Evolutionary conservation across 441 rosid genomes (phyloP).

Genomic region (Corymbia citriodora): DNA sequence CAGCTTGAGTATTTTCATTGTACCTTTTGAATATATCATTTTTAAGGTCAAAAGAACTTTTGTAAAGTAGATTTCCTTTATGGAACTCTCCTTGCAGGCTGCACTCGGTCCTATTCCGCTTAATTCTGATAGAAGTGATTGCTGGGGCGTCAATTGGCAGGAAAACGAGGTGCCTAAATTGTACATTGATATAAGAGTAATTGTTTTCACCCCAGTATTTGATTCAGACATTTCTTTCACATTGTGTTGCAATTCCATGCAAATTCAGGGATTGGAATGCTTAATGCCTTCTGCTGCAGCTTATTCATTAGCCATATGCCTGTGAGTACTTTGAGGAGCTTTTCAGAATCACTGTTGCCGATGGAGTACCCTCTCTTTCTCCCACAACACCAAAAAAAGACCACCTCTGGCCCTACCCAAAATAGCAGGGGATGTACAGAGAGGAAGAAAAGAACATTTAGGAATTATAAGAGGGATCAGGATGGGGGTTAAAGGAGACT

Average conservation of each 20-base stretch:
- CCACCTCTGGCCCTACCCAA: too few relatives aligned
- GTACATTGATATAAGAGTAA: not conserved
- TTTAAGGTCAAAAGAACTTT: slow-evolving; percentile 3
- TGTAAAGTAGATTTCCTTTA: not conserved
- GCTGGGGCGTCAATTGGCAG: not conserved
- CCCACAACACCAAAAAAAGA: too few relatives aligned
- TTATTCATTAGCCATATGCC: too few relatives aligned
- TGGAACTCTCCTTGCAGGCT: not conserved
- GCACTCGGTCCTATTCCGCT: not conserved
- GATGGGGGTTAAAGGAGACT: too few relatives aligned
- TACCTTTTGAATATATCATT: slow-evolving; percentile 32
- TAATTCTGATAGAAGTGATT: not conserved
- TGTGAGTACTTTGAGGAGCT: too few relatives aligned
- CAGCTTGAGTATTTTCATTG: slow-evolving; percentile 32
- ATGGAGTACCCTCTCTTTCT: too few relatives aligned
- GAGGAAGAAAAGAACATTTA: too few relatives aligned
- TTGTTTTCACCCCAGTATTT: not conserved
- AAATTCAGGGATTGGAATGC: not conserved
- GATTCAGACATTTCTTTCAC: not conserved
- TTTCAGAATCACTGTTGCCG: too few relatives aligned
- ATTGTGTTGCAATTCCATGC: not conserved
- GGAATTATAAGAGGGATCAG: too few relatives aligned
- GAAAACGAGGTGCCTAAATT: not conserved
- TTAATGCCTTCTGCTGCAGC: too few relatives aligned
- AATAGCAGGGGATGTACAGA: too few relatives aligned